Percentiles rank a stretch among this genome's conserved stretches.
Evolutionary conservation across 1,139 yeast species (phyloP).

Genomic region (Taphrina betulina): DNA sequence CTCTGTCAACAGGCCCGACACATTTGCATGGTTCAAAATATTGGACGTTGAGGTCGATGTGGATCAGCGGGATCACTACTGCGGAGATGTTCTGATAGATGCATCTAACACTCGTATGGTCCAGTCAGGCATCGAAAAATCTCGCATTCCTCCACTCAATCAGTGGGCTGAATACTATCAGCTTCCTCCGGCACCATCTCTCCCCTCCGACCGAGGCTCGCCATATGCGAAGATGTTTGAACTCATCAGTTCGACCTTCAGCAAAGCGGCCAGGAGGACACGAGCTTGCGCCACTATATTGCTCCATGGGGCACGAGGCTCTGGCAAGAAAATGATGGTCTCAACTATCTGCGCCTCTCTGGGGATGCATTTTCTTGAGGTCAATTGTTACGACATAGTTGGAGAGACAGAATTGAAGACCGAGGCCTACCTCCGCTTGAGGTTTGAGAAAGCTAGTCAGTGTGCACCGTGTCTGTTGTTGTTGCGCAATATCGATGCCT

Average conservation of each 20-base stretch:
- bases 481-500: slow-evolving; percentile 70
- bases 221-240: slow-evolving; percentile 39
- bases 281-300: slow-evolving; percentile 53
- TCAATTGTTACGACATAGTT: slow-evolving; percentile 60
- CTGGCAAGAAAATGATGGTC: slow-evolving; percentile 73
- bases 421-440: slow-evolving; percentile 72
- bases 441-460: slow-evolving; percentile 60
- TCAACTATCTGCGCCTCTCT: slow-evolving; percentile 56
- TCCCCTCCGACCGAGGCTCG: neutral
- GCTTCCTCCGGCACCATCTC: slow-evolving; percentile 40
- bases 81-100: slow-evolving; percentile 53
- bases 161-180: slow-evolving; percentile 58
- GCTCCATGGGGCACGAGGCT: slow-evolving; percentile 68
- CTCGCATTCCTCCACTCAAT: slow-evolving; percentile 34
- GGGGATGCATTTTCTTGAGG: slow-evolving; percentile 67
- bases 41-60: slow-evolving; percentile 50
- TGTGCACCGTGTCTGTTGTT: slow-evolving; percentile 55
- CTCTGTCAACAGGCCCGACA: slow-evolving; percentile 59
- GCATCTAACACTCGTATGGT: slow-evolving; percentile 64
- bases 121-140: slow-evolving; percentile 54
- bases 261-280: slow-evolving; percentile 40
- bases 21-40: slow-evolving; percentile 80
- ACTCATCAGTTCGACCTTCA: slow-evolving; percentile 45
- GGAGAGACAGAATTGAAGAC: slow-evolving; percentile 75
- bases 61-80: slow-evolving; percentile 41